Base-by-base conservation (phyloP, 305 asterid species). In the Caryopteris hybrid region DNA sequence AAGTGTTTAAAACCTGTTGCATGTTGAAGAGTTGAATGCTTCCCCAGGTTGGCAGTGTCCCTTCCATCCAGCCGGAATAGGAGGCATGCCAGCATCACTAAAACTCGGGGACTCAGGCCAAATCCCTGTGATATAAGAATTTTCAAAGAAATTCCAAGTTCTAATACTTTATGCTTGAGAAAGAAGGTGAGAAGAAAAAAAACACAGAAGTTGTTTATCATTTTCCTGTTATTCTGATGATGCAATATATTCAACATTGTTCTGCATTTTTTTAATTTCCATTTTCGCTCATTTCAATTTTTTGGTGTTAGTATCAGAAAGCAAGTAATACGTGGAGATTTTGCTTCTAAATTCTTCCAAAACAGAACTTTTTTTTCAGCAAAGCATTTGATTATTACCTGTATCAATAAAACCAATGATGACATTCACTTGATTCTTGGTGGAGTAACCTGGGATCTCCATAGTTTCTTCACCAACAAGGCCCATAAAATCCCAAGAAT, bases 401-500 rank as follows among this genome's bases (percentile, higher is more conserved):
- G 98, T 84, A 74, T 93, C 97, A 73, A 93, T 93, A 72, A 93
- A 85, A 66, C 98, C 97, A 76, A 93, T 82, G 74, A 90, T 83
- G 78, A 93, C 87, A 82, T 90, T 83, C 21, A 86, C 96, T 81
- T 93, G 99, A 73, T 88, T 87, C 84, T 84, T 87, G 86, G 99
- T 90, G 58, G 97, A 88, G 79, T 78, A 88, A 13, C 97, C 97
- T 5, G 95, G 91, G 54, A 93, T 87, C 77, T 93, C 96, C 99
- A 88, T 90, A 63, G 95, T 81, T 78, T 88, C 95, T 76, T 88
- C 87, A 56, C 73, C 86, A 66, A 56, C 78, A 63, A 93, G 92
- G 64, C 97, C 99, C 94, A 93, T 88, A 71, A 93, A 93, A 69
- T 93, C 99, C 99, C 97, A 93, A 59, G 99, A 93, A 87, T 91